Percentiles rank a stretch among this genome's conserved stretches.
phyloP scores from a whole-genome alignment of 169 alveolate species.

The Toxoplasma gondii region DNA sequence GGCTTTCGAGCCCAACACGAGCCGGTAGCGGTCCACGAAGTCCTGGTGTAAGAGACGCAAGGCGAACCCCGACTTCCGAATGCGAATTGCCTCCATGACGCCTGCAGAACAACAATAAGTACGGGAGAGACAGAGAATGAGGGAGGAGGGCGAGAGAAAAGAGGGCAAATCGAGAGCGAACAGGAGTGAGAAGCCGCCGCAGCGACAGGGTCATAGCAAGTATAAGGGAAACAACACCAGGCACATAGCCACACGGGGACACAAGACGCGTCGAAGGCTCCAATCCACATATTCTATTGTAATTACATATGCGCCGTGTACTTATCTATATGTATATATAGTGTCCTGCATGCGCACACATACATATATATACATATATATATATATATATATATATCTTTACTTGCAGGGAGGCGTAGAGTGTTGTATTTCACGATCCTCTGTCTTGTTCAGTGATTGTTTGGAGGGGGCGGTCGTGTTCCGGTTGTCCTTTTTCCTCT shows the following conservation, averaged over 20 bases:
- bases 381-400: too few relatives aligned
- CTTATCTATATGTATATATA: not conserved
- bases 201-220: not conserved
- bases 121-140: not conserved
- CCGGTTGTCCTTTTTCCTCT: not conserved
- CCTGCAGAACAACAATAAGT: not conserved
- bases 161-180: not conserved
- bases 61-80: conserved; percentile 54
- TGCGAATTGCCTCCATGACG: conserved; percentile 61
- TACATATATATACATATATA: too few relatives aligned
- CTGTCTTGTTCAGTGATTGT: too few relatives aligned
- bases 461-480: not conserved
- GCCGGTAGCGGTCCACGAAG: conserved; percentile 38
- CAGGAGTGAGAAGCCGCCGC: not conserved
- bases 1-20: not conserved
- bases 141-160: not conserved
- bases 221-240: not conserved
- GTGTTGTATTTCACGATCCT: too few relatives aligned
- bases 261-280: too few relatives aligned
- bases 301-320: not conserved
- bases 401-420: too few relatives aligned
- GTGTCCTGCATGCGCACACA: not conserved
- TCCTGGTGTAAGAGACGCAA: conserved; percentile 41
- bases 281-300: too few relatives aligned
- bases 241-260: not conserved